phyloP scores from a whole-genome alignment of 495 filamentous ascomycete genomes.

The Annulohypoxylon nitens region DNA sequence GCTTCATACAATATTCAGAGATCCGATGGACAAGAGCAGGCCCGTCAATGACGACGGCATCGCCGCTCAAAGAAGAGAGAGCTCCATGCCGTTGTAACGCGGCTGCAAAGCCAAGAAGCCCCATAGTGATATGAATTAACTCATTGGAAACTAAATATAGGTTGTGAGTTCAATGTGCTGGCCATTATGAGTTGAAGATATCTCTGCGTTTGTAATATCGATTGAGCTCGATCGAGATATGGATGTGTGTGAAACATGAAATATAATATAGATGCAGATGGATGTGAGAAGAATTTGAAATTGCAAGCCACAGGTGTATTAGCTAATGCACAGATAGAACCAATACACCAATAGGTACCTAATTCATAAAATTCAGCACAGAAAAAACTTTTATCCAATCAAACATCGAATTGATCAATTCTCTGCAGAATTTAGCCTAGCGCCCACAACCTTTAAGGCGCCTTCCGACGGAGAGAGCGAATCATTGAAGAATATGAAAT shows the following conservation, averaged over 20 bases:
- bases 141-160: background rate
- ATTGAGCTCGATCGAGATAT: background rate
- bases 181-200: background rate
- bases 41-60: constrained; percentile 76
- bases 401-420: constrained; percentile 8
- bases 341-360: no score
- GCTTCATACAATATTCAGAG: constrained; percentile 65
- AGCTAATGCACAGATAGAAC: no score
- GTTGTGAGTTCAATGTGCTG: background rate
- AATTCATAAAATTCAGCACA: background rate
- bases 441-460: background rate
- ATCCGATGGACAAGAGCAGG: constrained; percentile 81
- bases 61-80: constrained; percentile 57
- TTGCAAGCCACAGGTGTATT: no score
- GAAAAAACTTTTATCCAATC: constrained; percentile 28
- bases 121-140: constrained; percentile 65
- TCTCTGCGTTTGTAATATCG: background rate
- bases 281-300: no score
- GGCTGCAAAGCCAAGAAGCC: constrained; percentile 73
- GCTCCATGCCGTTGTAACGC: constrained; percentile 71
- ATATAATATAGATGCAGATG: no score
- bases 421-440: constrained; percentile 31
- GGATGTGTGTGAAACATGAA: background rate
- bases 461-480: constrained; percentile 24
- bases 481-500: constrained; percentile 15